phyloP scores from a whole-genome alignment of 116 monocot genomes.

The Dioscorea cayenensis region DNA sequence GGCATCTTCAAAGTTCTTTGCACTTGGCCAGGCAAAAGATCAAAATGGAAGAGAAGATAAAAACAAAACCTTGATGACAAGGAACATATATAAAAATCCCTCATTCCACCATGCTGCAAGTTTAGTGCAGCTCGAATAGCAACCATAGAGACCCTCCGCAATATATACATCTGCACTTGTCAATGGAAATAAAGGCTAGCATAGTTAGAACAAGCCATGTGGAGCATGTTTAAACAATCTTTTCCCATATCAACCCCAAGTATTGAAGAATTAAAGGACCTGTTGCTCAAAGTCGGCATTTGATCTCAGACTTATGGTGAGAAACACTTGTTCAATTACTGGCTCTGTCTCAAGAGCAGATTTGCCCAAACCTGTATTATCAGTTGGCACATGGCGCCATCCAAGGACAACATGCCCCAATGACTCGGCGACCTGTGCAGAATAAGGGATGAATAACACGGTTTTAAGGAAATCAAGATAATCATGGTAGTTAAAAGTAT shows the following conservation, averaged over 20 bases:
- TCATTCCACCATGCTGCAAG: conserved; percentile 69
- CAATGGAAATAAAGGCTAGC: not conserved
- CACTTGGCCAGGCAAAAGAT: not conserved
- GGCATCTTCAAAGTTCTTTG: not conserved
- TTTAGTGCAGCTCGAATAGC: conserved; percentile 84
- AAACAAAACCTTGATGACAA: conserved; percentile 74
- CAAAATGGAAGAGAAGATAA: conserved; percentile 1
- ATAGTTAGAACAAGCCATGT: not conserved
- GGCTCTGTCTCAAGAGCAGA: conserved; percentile 93
- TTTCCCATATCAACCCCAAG: too few species aligned
- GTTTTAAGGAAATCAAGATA: not conserved
- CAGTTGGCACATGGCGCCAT: conserved; percentile 86
- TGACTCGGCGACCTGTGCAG: conserved; percentile 85
- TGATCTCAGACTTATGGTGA: conserved; percentile 60
- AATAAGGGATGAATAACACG: not conserved
- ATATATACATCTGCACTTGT: conserved; percentile 74
- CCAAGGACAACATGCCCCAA: conserved; percentile 95
- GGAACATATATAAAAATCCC: conserved; percentile 96
- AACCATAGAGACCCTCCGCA: conserved; percentile 83
- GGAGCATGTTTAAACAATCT: not conserved
- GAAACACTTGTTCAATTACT: conserved; percentile 89
- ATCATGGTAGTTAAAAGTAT: too few species aligned
- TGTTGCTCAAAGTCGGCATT: conserved; percentile 90
- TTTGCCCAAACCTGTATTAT: conserved; percentile 83
- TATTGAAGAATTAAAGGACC: conserved; percentile 27